phyloP scores from a whole-genome alignment of 2,329 filamentous ascomycete species.

The Calonectria montana region DNA sequence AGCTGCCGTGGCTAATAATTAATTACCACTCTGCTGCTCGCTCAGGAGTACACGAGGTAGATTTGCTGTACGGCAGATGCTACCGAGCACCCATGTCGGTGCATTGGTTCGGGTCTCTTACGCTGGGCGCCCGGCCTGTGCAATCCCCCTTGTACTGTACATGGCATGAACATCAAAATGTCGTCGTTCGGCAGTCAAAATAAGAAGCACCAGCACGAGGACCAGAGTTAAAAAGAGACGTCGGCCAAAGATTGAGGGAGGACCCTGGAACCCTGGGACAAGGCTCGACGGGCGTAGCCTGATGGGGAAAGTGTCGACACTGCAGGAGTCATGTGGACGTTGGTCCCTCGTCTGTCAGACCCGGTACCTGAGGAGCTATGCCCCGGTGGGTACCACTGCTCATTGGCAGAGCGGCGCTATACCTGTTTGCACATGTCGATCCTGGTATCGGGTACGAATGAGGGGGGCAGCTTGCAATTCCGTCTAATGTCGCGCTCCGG shows the following conservation, averaged over 20 bases:
- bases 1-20: constrained; percentile 4
- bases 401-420: background rate
- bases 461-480: background rate
- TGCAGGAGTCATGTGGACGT: constrained; percentile 34
- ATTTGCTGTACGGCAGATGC: background rate
- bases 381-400: constrained; percentile 1
- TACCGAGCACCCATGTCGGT: constrained; percentile 5
- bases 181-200: constrained; percentile 7
- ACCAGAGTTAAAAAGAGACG: constrained; percentile 10
- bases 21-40: background rate
- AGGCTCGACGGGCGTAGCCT: background rate
- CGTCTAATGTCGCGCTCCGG: background rate
- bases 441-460: constrained; percentile 2
- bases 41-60: background rate
- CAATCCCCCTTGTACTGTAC: background rate
- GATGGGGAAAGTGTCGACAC: constrained; percentile 41
- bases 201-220: constrained; percentile 5
- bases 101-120: background rate
- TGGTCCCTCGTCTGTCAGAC: background rate
- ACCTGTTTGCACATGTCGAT: constrained; percentile 9
- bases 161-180: constrained; percentile 4
- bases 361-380: constrained; percentile 9
- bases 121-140: constrained; percentile 3
- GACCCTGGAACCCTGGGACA: constrained; percentile 11
- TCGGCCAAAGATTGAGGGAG: background rate